Evolutionary conservation across 371 early-diverging fungal genomes (phyloP), one percentile per base, ranked within the genome.

Genomic region (Sporodiniella umbellata): DNA sequence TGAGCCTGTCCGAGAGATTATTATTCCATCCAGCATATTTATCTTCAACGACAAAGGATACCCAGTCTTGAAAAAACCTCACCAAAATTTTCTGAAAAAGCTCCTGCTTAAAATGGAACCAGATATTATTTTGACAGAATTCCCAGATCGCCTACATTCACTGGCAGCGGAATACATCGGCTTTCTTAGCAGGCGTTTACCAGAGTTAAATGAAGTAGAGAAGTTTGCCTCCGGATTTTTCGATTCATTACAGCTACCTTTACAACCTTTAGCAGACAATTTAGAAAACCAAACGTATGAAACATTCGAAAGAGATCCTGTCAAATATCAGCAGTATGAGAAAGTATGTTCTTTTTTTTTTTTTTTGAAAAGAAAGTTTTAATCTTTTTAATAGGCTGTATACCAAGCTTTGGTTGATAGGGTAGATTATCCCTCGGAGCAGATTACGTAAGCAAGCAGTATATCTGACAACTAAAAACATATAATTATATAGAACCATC

Each of bases 191-290:
- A 64, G 85, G 15, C 81, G 75, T 21, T 68, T 78, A 39, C 90
- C 89, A 1, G 76, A 76, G 24, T 66, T 66, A 15, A 72, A 78
- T 33, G 75, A 76, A 15, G 79, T 86, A 8, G 92, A 94, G 23
- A 62, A 71, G 42, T 89, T 90, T 63, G 88, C 92, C 12, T 55
- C 57, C 0, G 93, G 92, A 4, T 93, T 89, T 54, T 86, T 91
- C 43, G 98, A 97, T 59, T 90, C 80, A 53, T 66, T 95, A 15
- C 94, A 95, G 66, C 79, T 86, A 4, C 94, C 94, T 12, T 72
- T 94, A 14, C 93, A 89, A 70, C 98, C 98, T 2, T 74, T 97
- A 25, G 91, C 91, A 88, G 93, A 96, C 56, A 90, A 97, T 54
- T 78, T 97, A 33, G 93, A 92, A 44, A 89, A 93, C 11, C 84